phyloP scores from a whole-genome alignment of 768 basidiomycete species.

The Suillus plorans region DNA sequence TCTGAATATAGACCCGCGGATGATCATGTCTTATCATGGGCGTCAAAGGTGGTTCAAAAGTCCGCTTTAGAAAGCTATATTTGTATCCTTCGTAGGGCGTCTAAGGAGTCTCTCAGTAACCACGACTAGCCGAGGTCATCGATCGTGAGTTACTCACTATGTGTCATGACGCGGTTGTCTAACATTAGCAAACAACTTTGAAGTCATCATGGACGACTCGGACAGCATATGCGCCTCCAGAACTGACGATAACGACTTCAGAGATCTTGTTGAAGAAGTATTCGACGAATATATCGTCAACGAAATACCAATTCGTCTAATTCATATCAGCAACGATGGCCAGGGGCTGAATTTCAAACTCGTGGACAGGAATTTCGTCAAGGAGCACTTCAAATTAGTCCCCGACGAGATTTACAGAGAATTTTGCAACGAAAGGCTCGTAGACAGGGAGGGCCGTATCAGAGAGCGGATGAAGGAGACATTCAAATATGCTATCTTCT shows the following conservation, averaged over 20 bases:
- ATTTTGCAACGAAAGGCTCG: too few relatives aligned
- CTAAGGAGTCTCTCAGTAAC: background rate
- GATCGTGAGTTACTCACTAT: background rate
- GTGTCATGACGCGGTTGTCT: background rate
- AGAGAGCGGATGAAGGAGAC: background rate
- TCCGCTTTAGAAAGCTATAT: background rate
- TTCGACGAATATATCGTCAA: constrained; percentile 10
- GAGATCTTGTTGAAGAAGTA: background rate
- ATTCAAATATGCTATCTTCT: constrained; percentile 11
- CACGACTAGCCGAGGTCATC: background rate
- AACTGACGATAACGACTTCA: background rate
- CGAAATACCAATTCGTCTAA: constrained; percentile 4
- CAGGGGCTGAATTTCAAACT: background rate
- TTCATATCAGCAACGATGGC: background rate
- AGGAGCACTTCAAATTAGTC: background rate
- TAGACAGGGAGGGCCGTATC: constrained; percentile 3
- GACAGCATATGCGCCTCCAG: background rate
- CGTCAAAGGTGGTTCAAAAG: background rate
- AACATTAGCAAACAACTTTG: background rate
- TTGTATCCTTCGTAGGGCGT: background rate
- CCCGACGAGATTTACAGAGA: background rate
- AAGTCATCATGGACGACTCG: background rate
- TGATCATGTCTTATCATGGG: background rate
- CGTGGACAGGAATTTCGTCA: background rate
- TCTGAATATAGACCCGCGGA: background rate